Percentiles rank a stretch among this genome's conserved stretches.
Conservation (phyloP, 495 filamentous ascomycete species). For the Penicillium alfredii region DNA sequence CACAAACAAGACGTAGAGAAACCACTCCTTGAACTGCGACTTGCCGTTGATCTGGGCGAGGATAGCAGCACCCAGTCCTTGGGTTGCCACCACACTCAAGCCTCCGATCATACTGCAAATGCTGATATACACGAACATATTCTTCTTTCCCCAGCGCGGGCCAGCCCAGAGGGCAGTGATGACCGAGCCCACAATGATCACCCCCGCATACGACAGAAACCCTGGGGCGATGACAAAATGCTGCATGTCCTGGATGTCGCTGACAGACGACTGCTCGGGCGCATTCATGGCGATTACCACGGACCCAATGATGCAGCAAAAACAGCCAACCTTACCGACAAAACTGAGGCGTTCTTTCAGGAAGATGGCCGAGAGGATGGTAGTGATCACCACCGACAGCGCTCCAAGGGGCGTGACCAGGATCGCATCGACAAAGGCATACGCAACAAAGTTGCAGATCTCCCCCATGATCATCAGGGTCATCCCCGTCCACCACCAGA, state of each 20-base stretch:
- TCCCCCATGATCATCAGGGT: slow-evolving; percentile 95
- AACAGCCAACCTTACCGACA: slow-evolving; percentile 93
- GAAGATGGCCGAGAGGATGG: slow-evolving; percentile 90
- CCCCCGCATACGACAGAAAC: slow-evolving; percentile 78
- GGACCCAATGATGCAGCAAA: slow-evolving; percentile 88
- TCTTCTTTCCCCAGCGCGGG: slow-evolving; percentile 89
- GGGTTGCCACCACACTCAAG: slow-evolving; percentile 89
- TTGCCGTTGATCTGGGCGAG: slow-evolving; percentile 76
- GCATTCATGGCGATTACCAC: slow-evolving; percentile 94
- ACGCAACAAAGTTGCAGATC: slow-evolving; percentile 95
- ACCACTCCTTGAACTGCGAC: slow-evolving; percentile 94
- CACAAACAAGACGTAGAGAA: slow-evolving; percentile 83
- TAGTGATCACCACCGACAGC: slow-evolving; percentile 90
- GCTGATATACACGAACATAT: slow-evolving; percentile 94
- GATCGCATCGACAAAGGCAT: slow-evolving; percentile 96
- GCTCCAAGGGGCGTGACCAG: slow-evolving; percentile 92
- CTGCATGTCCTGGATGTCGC: slow-evolving; percentile 90
- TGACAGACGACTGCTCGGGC: slow-evolving; percentile 75
- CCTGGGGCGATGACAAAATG: slow-evolving; percentile 79
- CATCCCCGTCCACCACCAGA: slow-evolving; percentile 96
- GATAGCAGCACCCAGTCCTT: slow-evolving; percentile 88
- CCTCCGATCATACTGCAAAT: slow-evolving; percentile 95
- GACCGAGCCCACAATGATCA: slow-evolving; percentile 66
- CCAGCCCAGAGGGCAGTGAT: slow-evolving; percentile 78
- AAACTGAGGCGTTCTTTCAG: slow-evolving; percentile 93